Conservation (phyloP, 768 basidiomycete species). For the Xerocomellus amylosporus region DNA sequence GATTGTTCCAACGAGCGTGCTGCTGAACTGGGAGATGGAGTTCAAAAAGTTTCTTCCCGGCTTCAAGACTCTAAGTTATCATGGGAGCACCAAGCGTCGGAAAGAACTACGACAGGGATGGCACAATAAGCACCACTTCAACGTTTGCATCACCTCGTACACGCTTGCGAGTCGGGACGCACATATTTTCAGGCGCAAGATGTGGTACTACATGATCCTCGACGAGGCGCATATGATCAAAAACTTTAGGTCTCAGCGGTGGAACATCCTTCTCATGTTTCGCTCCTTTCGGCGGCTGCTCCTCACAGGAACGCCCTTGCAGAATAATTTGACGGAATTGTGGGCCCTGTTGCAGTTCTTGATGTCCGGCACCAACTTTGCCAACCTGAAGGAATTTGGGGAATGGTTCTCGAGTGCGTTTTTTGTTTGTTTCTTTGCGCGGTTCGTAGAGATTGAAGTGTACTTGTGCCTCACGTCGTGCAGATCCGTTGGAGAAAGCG, state of each 20-base stretch:
- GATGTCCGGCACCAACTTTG: slow-evolving; percentile 86
- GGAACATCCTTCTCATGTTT: slow-evolving; percentile 90
- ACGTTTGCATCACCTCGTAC: slow-evolving; percentile 94
- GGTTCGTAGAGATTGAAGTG: neutral
- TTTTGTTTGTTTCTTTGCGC: neutral
- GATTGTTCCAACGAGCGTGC: slow-evolving; percentile 90
- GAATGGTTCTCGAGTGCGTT: slow-evolving; percentile 94
- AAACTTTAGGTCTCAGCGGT: slow-evolving; percentile 91
- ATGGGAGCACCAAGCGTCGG: slow-evolving; percentile 84
- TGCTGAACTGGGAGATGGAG: slow-evolving; percentile 96
- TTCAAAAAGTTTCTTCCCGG: slow-evolving; percentile 95
- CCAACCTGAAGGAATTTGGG: slow-evolving; percentile 88
- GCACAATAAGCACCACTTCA: slow-evolving; percentile 86
- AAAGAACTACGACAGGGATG: slow-evolving; percentile 89
- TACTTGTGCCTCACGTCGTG: neutral
- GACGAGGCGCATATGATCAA: slow-evolving; percentile 99
- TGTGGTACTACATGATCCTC: slow-evolving; percentile 95
- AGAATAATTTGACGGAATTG: slow-evolving; percentile 94
- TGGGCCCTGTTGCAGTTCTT: slow-evolving; percentile 96
- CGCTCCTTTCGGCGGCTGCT: slow-evolving; percentile 82
- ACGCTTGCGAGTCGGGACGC: slow-evolving; percentile 89
- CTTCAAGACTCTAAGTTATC: slow-evolving; percentile 84
- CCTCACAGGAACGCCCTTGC: slow-evolving; percentile 92
- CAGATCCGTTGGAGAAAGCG: slow-evolving; percentile 91
- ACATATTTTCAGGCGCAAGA: slow-evolving; percentile 86